Evolutionary conservation across 805 yeast species (phyloP).

Genomic region (Ogataea nitratoaversa): DNA sequence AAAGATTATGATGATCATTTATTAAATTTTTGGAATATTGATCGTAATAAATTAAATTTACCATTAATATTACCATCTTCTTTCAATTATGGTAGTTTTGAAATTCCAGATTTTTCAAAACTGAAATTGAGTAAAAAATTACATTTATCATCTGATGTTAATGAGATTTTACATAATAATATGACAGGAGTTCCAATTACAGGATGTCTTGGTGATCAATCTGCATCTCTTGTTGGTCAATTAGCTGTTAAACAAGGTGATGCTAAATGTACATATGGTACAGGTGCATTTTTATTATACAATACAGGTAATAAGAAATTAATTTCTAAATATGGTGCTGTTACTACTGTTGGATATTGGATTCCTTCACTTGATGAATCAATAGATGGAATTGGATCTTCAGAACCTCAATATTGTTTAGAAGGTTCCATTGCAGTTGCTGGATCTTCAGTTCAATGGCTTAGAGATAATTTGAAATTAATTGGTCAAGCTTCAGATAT

Average conservation of each 20-base stretch:
- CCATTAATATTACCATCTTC: slow-evolving; percentile 81
- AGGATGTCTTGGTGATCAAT: slow-evolving; percentile 93
- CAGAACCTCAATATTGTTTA: slow-evolving; percentile 76
- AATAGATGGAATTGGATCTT: slow-evolving; percentile 32
- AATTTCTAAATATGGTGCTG: slow-evolving; percentile 72
- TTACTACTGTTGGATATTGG: slow-evolving; percentile 90
- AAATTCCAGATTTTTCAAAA: slow-evolving; percentile 47
- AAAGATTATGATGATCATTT: slow-evolving; percentile 72
- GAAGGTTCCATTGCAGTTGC: slow-evolving; percentile 98
- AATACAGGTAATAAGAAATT: slow-evolving; percentile 77
- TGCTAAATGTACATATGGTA: slow-evolving; percentile 95
- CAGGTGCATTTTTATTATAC: slow-evolving; percentile 88
- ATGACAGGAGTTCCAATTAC: slow-evolving; percentile 68
- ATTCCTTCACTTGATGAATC: slow-evolving; percentile 60
- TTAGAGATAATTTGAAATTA: slow-evolving; percentile 82
- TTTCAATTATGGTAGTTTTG: slow-evolving; percentile 70
- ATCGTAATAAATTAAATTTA: slow-evolving; percentile 54
- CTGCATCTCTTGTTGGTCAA: slow-evolving; percentile 91
- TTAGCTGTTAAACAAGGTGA: slow-evolving; percentile 77
- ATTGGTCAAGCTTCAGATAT: slow-evolving; percentile 80
- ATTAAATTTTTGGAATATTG: slow-evolving; percentile 76
- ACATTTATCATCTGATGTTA: slow-evolving; percentile 35
- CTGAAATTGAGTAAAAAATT: slow-evolving; percentile 9
- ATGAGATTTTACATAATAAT: slow-evolving; percentile 40
- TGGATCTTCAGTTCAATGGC: slow-evolving; percentile 91